Percentiles rank a stretch among this genome's conserved stretches.
Evolutionary conservation across 2,329 filamentous ascomycete genomes (phyloP).

Genomic region (Fusarium transvaalense): DNA sequence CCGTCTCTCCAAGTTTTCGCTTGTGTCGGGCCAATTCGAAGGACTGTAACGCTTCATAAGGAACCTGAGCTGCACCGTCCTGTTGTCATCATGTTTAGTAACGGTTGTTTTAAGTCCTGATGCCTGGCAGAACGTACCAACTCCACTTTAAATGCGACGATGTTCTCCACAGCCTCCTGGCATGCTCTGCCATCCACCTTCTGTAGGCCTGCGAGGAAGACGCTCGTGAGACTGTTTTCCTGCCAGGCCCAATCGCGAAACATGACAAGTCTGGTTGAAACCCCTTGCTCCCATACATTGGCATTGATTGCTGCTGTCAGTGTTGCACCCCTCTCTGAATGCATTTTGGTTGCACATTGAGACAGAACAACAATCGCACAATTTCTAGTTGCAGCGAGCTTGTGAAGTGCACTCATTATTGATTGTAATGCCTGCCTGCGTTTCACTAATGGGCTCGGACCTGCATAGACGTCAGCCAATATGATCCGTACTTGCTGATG

Average conservation of each 20-base stretch:
- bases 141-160: conserved; percentile 64
- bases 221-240: conserved; percentile 59
- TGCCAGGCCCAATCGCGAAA: conserved; percentile 81
- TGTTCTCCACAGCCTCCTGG: conserved; percentile 56
- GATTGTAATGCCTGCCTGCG: conserved; percentile 67
- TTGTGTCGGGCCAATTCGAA: conserved; percentile 62
- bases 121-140: conserved; percentile 53
- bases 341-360: conserved; percentile 86
- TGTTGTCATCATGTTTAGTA: conserved; percentile 49
- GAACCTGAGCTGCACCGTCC: conserved; percentile 59
- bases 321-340: conserved; percentile 73
- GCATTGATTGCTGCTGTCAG: conserved; percentile 82
- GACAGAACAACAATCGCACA: conserved; percentile 81
- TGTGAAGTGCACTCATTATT: conserved; percentile 78
- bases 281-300: conserved; percentile 81
- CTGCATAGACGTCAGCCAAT: conserved; percentile 44
- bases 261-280: conserved; percentile 79
- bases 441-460: conserved; percentile 56
- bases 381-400: conserved; percentile 78
- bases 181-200: conserved; percentile 70
- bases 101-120: conserved; percentile 29
- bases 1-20: conserved; percentile 72
- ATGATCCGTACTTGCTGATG: conserved; percentile 16
- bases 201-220: conserved; percentile 73
- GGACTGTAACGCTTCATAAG: conserved; percentile 57